Evolutionary conservation across 495 filamentous ascomycete genomes (phyloP).

Genomic region (Collariella sp.): DNA sequence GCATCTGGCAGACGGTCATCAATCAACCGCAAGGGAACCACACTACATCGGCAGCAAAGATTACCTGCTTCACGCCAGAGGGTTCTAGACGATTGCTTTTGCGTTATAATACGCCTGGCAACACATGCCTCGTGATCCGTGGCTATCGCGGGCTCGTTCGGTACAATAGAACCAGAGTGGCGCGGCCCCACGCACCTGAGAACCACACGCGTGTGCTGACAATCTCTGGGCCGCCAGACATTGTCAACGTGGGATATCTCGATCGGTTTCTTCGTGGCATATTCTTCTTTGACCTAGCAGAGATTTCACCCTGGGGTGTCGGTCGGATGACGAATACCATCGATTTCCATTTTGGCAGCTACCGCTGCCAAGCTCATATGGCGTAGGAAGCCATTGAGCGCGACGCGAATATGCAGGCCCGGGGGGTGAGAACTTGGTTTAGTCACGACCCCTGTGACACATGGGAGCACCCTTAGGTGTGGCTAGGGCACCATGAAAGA

Average conservation of each 20-base stretch:
- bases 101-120: not conserved
- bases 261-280: no score
- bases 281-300: not conserved
- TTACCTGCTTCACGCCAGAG: conserved; percentile 29
- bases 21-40: conserved; percentile 15
- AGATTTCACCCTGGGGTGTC: not conserved
- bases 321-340: not conserved
- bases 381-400: not conserved
- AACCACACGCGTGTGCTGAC: no score
- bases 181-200: no score
- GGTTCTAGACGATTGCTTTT: conserved; percentile 1
- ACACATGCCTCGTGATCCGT: no score
- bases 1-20: conserved; percentile 28
- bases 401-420: not conserved
- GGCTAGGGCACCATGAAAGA: no score
- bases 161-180: no score
- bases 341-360: not conserved
- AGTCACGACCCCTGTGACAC: not conserved
- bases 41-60: conserved; percentile 23
- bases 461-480: no score
- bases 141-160: no score
- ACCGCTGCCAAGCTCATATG: conserved; percentile 5
- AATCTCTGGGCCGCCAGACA: no score
- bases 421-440: not conserved
- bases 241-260: no score